Base-by-base conservation (phyloP, 805 yeast genomes). In the Ogataea nonfermentans region DNA sequence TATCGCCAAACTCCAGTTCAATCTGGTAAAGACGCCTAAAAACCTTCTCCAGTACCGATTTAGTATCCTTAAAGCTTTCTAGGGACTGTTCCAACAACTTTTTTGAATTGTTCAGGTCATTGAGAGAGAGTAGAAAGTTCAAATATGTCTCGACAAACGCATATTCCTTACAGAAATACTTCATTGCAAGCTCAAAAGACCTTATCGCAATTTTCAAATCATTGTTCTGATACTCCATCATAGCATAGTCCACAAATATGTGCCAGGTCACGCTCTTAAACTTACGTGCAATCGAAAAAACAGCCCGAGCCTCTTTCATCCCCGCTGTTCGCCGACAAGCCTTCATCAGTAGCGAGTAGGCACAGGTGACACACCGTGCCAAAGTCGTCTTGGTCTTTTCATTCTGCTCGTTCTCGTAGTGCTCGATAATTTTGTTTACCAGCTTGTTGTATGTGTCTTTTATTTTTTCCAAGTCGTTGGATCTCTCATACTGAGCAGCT, bases 1-100 rank as follows among this genome's bases (percentile, higher is more conserved):
- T 61, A 49, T 83, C 89, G 24, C 91, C 86, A 55, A 75, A 80
- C 38, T 73, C 73, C 2, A 83, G 69, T 47, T 90, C 95, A 56
- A 81, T 82, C 35, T 72, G 67, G 33, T 85, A 73, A 62, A 83
- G 85, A 31, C 71, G 66, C 38, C 75, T 75, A 51, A 72, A 79
- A 26, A 84, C 65, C 27, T 63, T 65, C 37, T 71, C 66, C 46
- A 78, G 53, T 37, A 68, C 66, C 2, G 57, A 57, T 12, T 54
- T 60, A n/a, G 59, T 64, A 1, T 64, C 59, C 27, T 65, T 68
- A 43, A 79, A 63, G 30, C 74, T 78, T 8, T 81, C 76, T 8
- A 84, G 69, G 0, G 89, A 79, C 3, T 84, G 73, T 60, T 93
- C 98, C 57, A 91, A 83, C 25, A 88, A 70, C 7, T 88, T 85